These are phyloP conservation scores for Boletus reticuloceps DNA, from an alignment of 768 basidiomycete species.

Conservation along the genomic window DNA sequence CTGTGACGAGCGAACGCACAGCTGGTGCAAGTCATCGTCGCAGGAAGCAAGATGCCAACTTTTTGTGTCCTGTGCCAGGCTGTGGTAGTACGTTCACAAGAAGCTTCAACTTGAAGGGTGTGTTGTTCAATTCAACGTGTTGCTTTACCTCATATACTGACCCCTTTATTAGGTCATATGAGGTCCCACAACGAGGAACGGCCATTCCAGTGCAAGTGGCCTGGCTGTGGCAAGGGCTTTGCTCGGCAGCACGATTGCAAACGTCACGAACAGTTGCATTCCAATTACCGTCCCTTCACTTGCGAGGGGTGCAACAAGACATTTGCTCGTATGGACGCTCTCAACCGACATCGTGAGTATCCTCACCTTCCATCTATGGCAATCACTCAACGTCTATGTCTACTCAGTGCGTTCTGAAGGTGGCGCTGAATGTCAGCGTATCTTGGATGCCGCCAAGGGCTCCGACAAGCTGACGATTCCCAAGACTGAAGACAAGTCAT, in stretches of 20 bases:
- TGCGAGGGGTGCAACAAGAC: conserved; percentile 93
- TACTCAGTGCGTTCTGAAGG: conserved; percentile 73
- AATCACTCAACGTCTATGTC: not conserved
- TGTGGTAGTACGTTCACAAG: conserved; percentile 89
- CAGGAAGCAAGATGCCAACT: conserved; percentile 86
- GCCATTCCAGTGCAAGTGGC: conserved; percentile 93
- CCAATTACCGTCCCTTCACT: conserved; percentile 87
- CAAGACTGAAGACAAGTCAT: conserved; percentile 33
- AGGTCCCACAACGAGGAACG: conserved; percentile 94
- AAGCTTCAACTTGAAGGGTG: conserved; percentile 91
- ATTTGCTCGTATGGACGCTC: conserved; percentile 93
- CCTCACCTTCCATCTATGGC: not conserved
- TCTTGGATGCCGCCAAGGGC: conserved; percentile 36
- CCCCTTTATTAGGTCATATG: conserved; percentile 64
- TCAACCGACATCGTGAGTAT: conserved; percentile 86
- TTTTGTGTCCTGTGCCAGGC: conserved; percentile 76
- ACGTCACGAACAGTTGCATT: conserved; percentile 91
- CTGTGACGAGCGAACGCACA: conserved; percentile 89
- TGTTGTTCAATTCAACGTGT: conserved; percentile 18
- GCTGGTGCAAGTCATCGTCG: conserved; percentile 82
- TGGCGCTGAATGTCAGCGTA: conserved; percentile 67
- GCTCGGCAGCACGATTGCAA: conserved; percentile 96
- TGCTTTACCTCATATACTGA: conserved; percentile 12
- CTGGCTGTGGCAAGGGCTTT: conserved; percentile 92
- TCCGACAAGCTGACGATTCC: conserved; percentile 19